A percentile compares a stretch with the other conserved stretches of the same genome.
phyloP scores from a whole-genome alignment of 2,329 filamentous ascomycete genomes.

The Colletotrichum falcatum region DNA sequence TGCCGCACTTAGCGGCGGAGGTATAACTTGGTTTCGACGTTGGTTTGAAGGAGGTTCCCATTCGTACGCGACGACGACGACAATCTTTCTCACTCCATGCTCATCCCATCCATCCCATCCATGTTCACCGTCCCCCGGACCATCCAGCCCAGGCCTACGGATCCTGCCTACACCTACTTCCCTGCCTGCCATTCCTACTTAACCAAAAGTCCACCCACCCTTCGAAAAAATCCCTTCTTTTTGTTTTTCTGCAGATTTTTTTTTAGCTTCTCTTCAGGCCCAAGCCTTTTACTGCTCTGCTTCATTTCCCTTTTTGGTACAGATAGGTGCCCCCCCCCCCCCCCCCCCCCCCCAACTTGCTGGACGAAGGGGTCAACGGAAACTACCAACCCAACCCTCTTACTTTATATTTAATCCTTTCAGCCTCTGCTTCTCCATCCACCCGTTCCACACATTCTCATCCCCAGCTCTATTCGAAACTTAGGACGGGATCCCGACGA shows the following conservation, averaged over 20 bases:
- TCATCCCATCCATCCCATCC: not conserved
- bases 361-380: conserved; percentile 15
- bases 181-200: conserved; percentile 31
- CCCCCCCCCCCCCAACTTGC: conserved; percentile 20
- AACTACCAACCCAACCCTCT: not conserved
- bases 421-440: conserved; percentile 7
- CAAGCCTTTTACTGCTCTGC: conserved; percentile 13
- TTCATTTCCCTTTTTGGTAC: conserved; percentile 28
- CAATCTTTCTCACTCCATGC: conserved; percentile 6
- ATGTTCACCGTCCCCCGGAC: conserved; percentile 25
- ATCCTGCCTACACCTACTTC: conserved; percentile 12
- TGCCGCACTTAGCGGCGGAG: conserved; percentile 17
- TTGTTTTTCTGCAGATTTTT: conserved; percentile 34
- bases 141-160: conserved; percentile 23
- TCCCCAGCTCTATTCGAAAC: not conserved
- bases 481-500: conserved; percentile 35
- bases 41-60: conserved; percentile 43
- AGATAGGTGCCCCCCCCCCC: not conserved
- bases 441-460: not conserved
- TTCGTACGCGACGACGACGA: conserved; percentile 38
- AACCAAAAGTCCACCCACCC: conserved; percentile 42
- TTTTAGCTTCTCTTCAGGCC: not conserved
- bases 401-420: conserved; percentile 29
- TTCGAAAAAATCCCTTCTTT: not conserved
- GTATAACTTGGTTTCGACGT: conserved; percentile 39